Evolutionary conservation across 2,329 filamentous ascomycete genomes (phyloP).

Genomic region (Xylaria sp.): DNA sequence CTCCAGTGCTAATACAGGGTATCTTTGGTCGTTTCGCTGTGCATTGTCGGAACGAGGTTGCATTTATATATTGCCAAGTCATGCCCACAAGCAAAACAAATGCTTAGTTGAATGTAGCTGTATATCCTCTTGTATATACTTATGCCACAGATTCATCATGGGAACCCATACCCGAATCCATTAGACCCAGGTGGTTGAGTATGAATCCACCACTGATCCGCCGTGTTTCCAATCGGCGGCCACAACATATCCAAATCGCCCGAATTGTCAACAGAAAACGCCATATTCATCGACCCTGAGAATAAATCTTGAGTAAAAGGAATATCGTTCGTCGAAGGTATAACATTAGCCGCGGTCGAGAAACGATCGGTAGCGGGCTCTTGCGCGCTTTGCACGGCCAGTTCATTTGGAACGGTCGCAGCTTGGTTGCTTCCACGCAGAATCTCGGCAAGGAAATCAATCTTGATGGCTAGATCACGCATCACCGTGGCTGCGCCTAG

Average conservation of each 20-base stretch:
- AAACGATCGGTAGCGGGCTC: neutral
- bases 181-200: slow-evolving; percentile 8
- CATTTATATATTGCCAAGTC: neutral
- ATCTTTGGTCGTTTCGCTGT: neutral
- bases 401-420: neutral
- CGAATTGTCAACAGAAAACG: slow-evolving; percentile 33
- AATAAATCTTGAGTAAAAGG: slow-evolving; percentile 22
- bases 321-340: slow-evolving; percentile 13
- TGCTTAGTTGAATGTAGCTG: neutral
- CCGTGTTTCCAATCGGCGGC: slow-evolving; percentile 29
- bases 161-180: neutral
- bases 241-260: slow-evolving; percentile 32
- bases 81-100: neutral
- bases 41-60: neutral
- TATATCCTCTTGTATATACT: neutral
- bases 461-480: slow-evolving; percentile 33
- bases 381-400: neutral
- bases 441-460: slow-evolving; percentile 32
- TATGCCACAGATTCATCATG: neutral
- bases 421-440: slow-evolving; percentile 21
- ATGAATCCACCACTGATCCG: slow-evolving; percentile 31
- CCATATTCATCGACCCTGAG: slow-evolving; percentile 30
- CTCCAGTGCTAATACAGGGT: too few relatives aligned
- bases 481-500: slow-evolving; percentile 32
- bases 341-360: neutral